Evolutionary conservation across 2,329 filamentous ascomycete genomes (phyloP).

Genomic region (Trichoderma polysporum): DNA sequence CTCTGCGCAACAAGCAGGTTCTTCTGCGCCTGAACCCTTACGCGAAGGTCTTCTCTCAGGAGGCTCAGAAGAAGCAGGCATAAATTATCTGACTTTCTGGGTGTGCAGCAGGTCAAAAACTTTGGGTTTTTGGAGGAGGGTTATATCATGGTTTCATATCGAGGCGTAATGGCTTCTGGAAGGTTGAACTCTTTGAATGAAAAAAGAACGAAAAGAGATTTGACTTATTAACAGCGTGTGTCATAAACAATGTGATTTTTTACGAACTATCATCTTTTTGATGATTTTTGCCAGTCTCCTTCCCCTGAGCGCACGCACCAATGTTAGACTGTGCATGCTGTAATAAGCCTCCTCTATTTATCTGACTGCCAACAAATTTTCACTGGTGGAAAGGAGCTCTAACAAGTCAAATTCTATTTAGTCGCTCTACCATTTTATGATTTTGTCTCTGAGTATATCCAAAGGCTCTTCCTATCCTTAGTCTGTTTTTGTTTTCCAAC

Average conservation of each 20-base stretch:
- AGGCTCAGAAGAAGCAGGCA: constrained; percentile 43
- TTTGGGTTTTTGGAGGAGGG: constrained; percentile 27
- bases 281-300: constrained; percentile 1
- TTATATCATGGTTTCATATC: constrained; percentile 37
- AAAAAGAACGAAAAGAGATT: constrained; percentile 33
- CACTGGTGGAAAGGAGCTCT: not conserved
- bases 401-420: not conserved
- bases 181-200: constrained; percentile 36
- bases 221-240: constrained; percentile 26
- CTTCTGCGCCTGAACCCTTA: constrained; percentile 99
- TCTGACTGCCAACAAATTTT: not conserved
- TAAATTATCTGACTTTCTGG: constrained; percentile 38
- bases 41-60: constrained; percentile 84
- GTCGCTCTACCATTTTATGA: not conserved
- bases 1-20: constrained; percentile 97
- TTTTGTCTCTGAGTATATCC: not conserved
- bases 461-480: not conserved
- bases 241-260: constrained; percentile 17
- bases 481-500: not conserved
- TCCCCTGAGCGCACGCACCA: not conserved
- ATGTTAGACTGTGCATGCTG: not conserved
- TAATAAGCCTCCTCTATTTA: not conserved
- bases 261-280: constrained; percentile 9
- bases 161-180: constrained; percentile 42
- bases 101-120: constrained; percentile 38